Evolutionary conservation across 495 filamentous ascomycete species (phyloP).

Genomic region (Daldinia caldariorum): DNA sequence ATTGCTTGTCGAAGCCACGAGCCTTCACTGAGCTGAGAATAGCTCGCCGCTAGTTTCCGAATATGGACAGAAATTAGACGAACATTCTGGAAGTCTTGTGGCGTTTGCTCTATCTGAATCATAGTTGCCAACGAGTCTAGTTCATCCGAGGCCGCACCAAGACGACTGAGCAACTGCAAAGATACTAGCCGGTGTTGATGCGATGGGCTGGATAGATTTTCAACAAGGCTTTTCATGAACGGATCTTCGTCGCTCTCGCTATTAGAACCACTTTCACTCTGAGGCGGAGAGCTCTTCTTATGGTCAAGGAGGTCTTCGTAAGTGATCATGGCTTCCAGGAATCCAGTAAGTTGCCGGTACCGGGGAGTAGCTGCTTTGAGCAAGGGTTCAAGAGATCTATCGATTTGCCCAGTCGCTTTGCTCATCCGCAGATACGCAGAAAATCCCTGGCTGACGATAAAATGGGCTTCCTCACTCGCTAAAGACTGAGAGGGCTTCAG

Average conservation of each 20-base stretch:
- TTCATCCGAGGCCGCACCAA: constrained; percentile 50
- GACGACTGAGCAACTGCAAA: constrained; percentile 71
- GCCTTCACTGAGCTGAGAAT: constrained; percentile 63
- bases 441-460: constrained; percentile 66
- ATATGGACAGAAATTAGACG: constrained; percentile 84
- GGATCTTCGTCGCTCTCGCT: constrained; percentile 60
- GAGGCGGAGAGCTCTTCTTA: constrained; percentile 46
- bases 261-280: constrained; percentile 49
- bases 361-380: constrained; percentile 68
- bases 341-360: constrained; percentile 69
- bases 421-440: constrained; percentile 64
- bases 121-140: constrained; percentile 61
- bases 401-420: constrained; percentile 58
- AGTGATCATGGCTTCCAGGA: constrained; percentile 70
- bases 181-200: constrained; percentile 75
- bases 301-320: constrained; percentile 65
- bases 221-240: constrained; percentile 69
- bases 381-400: constrained; percentile 64
- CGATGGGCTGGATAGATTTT: constrained; percentile 76
- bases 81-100: constrained; percentile 75
- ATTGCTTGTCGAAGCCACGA: constrained; percentile 76
- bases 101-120: constrained; percentile 79
- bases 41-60: constrained; percentile 73
- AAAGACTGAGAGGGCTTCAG: constrained; percentile 63
- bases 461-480: constrained; percentile 65